These are phyloP conservation scores for Trametes villosa DNA, from an alignment of 768 basidiomycete genomes.

Conservation along the genomic window DNA sequence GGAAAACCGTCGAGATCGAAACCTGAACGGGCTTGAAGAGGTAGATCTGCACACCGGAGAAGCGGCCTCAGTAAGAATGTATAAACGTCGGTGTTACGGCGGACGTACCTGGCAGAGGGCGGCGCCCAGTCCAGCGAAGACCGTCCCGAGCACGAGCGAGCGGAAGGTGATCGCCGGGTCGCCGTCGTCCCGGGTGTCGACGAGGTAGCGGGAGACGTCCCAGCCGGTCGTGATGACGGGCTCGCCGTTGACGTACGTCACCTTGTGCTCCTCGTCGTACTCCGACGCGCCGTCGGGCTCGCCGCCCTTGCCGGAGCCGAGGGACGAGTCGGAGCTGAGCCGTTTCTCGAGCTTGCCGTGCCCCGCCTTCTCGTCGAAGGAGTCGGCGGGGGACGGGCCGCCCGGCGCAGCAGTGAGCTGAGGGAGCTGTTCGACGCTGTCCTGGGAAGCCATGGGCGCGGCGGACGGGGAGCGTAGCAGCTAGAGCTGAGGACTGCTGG, in stretches of 20 bases:
- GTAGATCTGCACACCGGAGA: conserved; percentile 49
- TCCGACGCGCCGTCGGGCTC: background rate
- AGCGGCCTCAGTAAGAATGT: background rate
- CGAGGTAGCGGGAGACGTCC: conserved; percentile 58
- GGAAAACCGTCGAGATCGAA: conserved; percentile 57
- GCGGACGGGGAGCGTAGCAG: conserved; percentile 9
- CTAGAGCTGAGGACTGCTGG: conserved; percentile 14
- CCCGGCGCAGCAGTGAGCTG: conserved; percentile 12
- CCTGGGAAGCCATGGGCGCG: conserved; percentile 12
- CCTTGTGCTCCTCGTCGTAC: conserved; percentile 20
- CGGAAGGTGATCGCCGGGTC: conserved; percentile 60
- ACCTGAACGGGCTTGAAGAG: conserved; percentile 61
- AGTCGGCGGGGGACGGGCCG: background rate
- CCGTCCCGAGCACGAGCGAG: conserved; percentile 57
- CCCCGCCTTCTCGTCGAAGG: conserved; percentile 22
- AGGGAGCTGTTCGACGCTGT: conserved; percentile 18
- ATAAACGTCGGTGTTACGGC: background rate
- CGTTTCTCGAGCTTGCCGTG: conserved; percentile 15
- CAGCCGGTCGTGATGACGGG: conserved; percentile 41
- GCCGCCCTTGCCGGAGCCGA: background rate
- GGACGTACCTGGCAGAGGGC: conserved; percentile 54
- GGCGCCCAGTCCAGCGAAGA: conserved; percentile 62
- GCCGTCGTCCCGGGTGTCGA: conserved; percentile 61
- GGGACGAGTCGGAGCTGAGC: conserved; percentile 17
- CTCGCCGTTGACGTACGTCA: conserved; percentile 29